Percentiles rank a stretch among this genome's conserved stretches.
These are phyloP conservation scores for Lepidium didymum DNA, from an alignment of 345 rosid genomes.

Conservation along the genomic window DNA sequence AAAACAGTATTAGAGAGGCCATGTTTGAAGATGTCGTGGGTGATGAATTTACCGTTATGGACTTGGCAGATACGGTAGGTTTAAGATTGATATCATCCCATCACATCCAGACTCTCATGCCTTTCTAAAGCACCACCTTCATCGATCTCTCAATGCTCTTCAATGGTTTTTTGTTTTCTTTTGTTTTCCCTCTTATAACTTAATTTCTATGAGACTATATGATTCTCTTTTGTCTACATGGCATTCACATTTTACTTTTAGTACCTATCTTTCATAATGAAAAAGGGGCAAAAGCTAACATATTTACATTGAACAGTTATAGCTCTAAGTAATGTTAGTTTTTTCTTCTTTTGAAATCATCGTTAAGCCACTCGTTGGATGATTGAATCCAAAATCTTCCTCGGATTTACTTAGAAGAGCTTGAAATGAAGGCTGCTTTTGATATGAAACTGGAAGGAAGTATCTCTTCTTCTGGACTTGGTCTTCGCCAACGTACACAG, in stretches of 20 bases:
- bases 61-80: background rate
- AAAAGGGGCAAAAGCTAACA: background rate
- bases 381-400: constrained; percentile 43
- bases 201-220: background rate
- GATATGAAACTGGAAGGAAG: constrained; percentile 35
- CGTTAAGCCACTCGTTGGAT: constrained; percentile 46
- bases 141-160: no score
- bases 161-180: background rate
- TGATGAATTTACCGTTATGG: background rate
- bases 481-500: constrained; percentile 42
- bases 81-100: background rate
- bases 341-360: background rate
- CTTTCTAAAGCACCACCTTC: background rate
- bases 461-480: constrained; percentile 29
- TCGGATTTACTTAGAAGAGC: constrained; percentile 36
- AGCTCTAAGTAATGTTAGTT: background rate
- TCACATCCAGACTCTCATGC: background rate
- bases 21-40: background rate
- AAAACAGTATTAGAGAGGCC: background rate
- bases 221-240: background rate
- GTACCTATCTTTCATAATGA: background rate
- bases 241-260: background rate
- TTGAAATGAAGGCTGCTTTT: constrained; percentile 38
- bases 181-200: background rate
- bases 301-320: background rate